Evolutionary conservation across 176 grass and related monocot species (phyloP).

Genomic region (Triticum urartu): DNA sequence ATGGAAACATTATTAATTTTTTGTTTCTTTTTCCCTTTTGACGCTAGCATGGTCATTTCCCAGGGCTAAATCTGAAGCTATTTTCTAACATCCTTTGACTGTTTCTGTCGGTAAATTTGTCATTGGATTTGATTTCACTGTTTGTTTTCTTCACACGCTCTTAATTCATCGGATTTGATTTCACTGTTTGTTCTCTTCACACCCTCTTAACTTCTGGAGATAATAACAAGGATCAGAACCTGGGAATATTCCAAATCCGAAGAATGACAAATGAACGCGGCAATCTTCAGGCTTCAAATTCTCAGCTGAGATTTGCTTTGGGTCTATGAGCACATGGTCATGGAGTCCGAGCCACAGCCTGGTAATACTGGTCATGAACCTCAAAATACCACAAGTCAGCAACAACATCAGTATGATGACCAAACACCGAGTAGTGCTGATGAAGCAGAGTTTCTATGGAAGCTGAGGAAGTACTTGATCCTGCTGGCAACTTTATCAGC

Average conservation of each 20-base stretch:
- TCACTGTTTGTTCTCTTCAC: conserved; percentile 6
- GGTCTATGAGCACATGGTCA: neutral
- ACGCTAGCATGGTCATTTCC: neutral
- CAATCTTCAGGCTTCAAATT: neutral
- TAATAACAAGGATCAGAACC: neutral
- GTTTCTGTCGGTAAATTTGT: neutral
- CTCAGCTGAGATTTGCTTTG: neutral
- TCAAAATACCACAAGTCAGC: neutral
- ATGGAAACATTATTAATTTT: neutral
- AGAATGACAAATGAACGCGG: neutral
- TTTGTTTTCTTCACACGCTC: conserved; percentile 6
- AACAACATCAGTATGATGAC: neutral
- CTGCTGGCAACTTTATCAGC: conserved; percentile 45
- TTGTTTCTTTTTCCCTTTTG: neutral
- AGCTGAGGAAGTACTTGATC: conserved; percentile 53
- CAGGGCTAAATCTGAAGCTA: neutral
- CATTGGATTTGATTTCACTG: neutral
- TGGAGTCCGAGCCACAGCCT: conserved; percentile 20
- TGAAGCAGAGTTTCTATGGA: conserved; percentile 37
- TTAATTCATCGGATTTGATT: neutral
- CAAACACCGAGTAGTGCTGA: neutral
- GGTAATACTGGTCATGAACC: neutral
- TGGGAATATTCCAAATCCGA: neutral
- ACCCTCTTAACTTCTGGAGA: neutral
- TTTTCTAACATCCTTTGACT: neutral